Percentiles rank a stretch among this genome's conserved stretches.
These are phyloP conservation scores for Solanum hybrid DNA, from an alignment of 305 asterid genomes.

Conservation along the genomic window DNA sequence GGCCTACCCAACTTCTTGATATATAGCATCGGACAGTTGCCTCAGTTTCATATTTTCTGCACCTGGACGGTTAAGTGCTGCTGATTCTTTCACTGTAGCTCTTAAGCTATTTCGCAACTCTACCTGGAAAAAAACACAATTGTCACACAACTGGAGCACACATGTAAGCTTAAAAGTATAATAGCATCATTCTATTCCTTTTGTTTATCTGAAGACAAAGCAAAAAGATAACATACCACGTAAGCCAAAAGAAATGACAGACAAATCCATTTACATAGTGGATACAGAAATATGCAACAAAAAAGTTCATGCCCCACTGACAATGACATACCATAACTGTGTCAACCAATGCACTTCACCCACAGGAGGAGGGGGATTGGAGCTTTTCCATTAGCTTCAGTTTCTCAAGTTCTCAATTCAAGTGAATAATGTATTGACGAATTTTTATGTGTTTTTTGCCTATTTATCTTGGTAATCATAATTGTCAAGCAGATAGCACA, in stretches of 20 bases:
- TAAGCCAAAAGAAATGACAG: neutral
- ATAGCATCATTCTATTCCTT: neutral
- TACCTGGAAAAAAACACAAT: conserved; percentile 31
- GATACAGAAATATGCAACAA: neutral
- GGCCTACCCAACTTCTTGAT: conserved; percentile 79
- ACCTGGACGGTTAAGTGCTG: conserved; percentile 65
- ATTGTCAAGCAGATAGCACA: neutral
- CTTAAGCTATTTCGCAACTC: conserved; percentile 54
- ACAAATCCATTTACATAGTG: neutral
- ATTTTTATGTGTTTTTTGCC: neutral
- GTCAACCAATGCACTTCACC: neutral
- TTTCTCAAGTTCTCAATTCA: neutral
- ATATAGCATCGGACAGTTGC: conserved; percentile 93
- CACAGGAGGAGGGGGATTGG: neutral
- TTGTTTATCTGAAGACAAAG: neutral
- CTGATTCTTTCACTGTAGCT: conserved; percentile 66
- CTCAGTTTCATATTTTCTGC: conserved; percentile 83
- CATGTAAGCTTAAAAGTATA: neutral
- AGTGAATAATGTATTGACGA: neutral
- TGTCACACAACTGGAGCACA: neutral
- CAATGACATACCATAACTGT: neutral
- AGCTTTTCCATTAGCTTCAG: neutral
- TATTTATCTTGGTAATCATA: neutral
- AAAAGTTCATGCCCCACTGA: neutral
- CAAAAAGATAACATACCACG: neutral